phyloP scores from a whole-genome alignment of 257 asterid genomes.

The Salvia rosmarinus region DNA sequence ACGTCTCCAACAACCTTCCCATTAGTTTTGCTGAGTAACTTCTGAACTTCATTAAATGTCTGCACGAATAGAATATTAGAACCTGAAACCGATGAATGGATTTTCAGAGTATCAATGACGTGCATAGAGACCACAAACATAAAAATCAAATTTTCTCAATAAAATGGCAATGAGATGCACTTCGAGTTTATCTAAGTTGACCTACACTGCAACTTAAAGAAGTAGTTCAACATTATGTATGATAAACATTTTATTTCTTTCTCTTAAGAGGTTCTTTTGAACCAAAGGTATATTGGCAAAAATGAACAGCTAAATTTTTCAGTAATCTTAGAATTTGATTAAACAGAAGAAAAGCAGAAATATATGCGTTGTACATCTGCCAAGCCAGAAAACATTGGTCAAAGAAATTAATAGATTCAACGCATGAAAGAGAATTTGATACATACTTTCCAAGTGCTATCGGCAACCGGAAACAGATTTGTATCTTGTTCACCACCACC shows the following conservation, averaged over 20 bases:
- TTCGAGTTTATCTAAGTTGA: slow-evolving; percentile 1
- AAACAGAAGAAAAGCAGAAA: slow-evolving; percentile 11
- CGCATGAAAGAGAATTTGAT: slow-evolving; percentile 27
- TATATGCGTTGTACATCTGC: slow-evolving; percentile 25
- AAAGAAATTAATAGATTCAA: slow-evolving; percentile 15
- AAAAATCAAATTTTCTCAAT: neutral
- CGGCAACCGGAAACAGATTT: slow-evolving; percentile 83
- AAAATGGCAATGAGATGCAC: neutral
- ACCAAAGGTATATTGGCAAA: neutral
- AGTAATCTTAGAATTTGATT: slow-evolving; percentile 17
- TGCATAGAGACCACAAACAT: neutral
- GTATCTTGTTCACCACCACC: slow-evolving; percentile 76
- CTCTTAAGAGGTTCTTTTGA: neutral
- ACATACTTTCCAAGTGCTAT: slow-evolving; percentile 84
- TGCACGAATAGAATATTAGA: slow-evolving; percentile 41
- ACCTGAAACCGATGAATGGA: neutral
- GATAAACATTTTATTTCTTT: neutral
- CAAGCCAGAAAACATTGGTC: neutral
- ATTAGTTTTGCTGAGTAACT: slow-evolving; percentile 71
- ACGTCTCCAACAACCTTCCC: slow-evolving; percentile 91
- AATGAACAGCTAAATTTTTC: neutral
- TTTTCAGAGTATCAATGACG: slow-evolving; percentile 2
- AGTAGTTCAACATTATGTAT: neutral
- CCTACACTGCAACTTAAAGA: slow-evolving; percentile 21
- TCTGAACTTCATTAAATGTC: slow-evolving; percentile 87